Conservation (phyloP, 1,284 basidiomycete species). For the Cryptococcus sp. region DNA sequence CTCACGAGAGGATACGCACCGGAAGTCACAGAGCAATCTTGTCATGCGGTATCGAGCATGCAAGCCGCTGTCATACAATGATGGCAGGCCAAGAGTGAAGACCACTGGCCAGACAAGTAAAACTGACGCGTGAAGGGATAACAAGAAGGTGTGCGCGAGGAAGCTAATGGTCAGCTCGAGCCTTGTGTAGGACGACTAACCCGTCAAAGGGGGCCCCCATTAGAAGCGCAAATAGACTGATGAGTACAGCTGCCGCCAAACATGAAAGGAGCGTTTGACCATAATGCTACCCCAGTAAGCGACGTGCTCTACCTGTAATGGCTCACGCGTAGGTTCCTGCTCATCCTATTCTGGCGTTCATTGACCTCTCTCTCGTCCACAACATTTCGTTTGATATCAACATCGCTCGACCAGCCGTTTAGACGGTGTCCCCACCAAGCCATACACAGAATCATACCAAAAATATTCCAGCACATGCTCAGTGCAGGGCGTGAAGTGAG, state of each 20-base stretch:
- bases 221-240: slow-evolving; percentile 57
- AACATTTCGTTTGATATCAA: slow-evolving; percentile 3
- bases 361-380: slow-evolving; percentile 33
- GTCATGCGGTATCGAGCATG: slow-evolving; percentile 59
- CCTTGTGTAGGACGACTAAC: slow-evolving; percentile 56
- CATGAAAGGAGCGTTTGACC: too few relatives aligned
- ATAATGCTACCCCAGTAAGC: background rate
- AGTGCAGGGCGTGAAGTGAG: slow-evolving; percentile 65
- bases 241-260: slow-evolving; percentile 49
- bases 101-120: slow-evolving; percentile 68
- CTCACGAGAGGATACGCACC: slow-evolving; percentile 59
- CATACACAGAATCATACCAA: slow-evolving; percentile 63
- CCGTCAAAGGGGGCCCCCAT: slow-evolving; percentile 71
- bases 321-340: slow-evolving; percentile 40
- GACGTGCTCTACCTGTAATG: background rate
- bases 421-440: slow-evolving; percentile 74
- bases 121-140: slow-evolving; percentile 68
- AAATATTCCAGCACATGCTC: slow-evolving; percentile 65
- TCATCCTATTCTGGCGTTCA: slow-evolving; percentile 36
- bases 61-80: slow-evolving; percentile 40
- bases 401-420: slow-evolving; percentile 56
- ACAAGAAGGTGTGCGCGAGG: slow-evolving; percentile 60
- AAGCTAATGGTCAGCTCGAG: slow-evolving; percentile 36
- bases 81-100: slow-evolving; percentile 69
- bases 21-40: slow-evolving; percentile 73